These are phyloP conservation scores for Graphilbum fragrans DNA, from an alignment of 2,329 filamentous ascomycete species.

Conservation along the genomic window DNA sequence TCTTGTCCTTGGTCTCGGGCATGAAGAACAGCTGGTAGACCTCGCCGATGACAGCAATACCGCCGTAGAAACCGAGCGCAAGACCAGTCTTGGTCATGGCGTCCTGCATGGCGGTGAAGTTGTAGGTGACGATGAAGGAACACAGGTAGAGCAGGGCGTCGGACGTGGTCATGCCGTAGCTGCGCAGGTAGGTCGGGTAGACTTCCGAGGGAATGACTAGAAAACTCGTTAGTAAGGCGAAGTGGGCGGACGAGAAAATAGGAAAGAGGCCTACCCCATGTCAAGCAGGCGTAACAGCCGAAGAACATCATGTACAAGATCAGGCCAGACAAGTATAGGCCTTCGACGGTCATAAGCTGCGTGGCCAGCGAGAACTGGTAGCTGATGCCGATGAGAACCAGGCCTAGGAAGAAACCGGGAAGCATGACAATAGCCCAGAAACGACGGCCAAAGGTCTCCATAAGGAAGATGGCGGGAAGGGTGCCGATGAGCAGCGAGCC, in stretches of 20 bases:
- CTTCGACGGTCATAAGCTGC: slow-evolving; percentile 36
- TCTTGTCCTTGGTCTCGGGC: slow-evolving; percentile 54
- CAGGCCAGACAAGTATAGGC: slow-evolving; percentile 54
- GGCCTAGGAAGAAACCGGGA: slow-evolving; percentile 58
- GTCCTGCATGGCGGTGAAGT: slow-evolving; percentile 58
- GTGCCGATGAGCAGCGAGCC: slow-evolving; percentile 55
- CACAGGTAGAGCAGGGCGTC: slow-evolving; percentile 57
- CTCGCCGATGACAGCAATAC: slow-evolving; percentile 58
- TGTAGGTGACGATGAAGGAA: slow-evolving; percentile 64
- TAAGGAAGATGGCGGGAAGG: slow-evolving; percentile 55
- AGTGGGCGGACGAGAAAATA: background rate
- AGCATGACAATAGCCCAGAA: slow-evolving; percentile 67
- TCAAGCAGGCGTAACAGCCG: slow-evolving; percentile 51
- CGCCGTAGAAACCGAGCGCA: slow-evolving; percentile 60
- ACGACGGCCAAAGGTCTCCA: slow-evolving; percentile 60
- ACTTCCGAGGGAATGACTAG: slow-evolving; percentile 52
- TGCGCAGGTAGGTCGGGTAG: slow-evolving; percentile 60
- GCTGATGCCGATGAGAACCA: slow-evolving; percentile 52
- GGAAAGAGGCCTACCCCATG: slow-evolving; percentile 27
- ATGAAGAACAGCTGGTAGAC: slow-evolving; percentile 65
- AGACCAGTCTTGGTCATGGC: slow-evolving; percentile 56
- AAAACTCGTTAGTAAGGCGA: background rate
- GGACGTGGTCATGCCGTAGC: slow-evolving; percentile 62
- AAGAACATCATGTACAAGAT: slow-evolving; percentile 60
- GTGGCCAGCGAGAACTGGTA: slow-evolving; percentile 41